These are phyloP conservation scores for Cyclotella kingstonii DNA, from an alignment of 108 stramenopile species.

Conservation along the genomic window DNA sequence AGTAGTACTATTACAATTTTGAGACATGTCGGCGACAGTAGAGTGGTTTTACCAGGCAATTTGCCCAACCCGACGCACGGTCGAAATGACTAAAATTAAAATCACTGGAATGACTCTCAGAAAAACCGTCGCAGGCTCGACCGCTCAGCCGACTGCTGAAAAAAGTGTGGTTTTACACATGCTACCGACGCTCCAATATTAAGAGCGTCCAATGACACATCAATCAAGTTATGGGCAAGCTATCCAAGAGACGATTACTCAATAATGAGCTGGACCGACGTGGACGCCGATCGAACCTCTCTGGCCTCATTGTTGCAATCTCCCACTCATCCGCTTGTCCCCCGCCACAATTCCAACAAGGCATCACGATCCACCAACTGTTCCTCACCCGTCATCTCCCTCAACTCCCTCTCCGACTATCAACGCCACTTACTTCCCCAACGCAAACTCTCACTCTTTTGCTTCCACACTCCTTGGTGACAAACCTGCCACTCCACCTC, in stretches of 20 bases:
- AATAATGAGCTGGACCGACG: slow-evolving; percentile 15
- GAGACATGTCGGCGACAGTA: no score
- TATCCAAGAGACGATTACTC: not conserved
- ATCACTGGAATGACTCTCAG: no score
- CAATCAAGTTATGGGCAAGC: no score
- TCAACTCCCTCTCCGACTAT: slow-evolving; percentile 6
- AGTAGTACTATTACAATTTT: no score
- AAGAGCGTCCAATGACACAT: no score
- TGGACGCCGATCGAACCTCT: slow-evolving; percentile 17
- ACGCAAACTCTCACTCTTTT: slow-evolving; percentile 16
- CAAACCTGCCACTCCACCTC: slow-evolving; percentile 26
- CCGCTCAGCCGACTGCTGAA: no score
- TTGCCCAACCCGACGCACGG: no score
- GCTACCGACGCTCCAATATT: no score
- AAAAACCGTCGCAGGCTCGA: no score
- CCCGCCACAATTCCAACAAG: not conserved
- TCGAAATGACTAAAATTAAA: no score
- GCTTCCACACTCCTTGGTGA: slow-evolving; percentile 46
- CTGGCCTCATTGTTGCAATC: slow-evolving; percentile 14
- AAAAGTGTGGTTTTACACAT: no score
- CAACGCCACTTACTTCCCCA: slow-evolving; percentile 2
- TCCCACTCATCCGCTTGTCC: slow-evolving; percentile 5
- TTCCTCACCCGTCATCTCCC: not conserved
- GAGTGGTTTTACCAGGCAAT: no score
- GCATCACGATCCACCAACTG: not conserved